Evolutionary conservation across 176 grass and related monocot species (phyloP), one percentile per base, ranked within the genome.

Genomic region (Phoenix dactylifera): DNA sequence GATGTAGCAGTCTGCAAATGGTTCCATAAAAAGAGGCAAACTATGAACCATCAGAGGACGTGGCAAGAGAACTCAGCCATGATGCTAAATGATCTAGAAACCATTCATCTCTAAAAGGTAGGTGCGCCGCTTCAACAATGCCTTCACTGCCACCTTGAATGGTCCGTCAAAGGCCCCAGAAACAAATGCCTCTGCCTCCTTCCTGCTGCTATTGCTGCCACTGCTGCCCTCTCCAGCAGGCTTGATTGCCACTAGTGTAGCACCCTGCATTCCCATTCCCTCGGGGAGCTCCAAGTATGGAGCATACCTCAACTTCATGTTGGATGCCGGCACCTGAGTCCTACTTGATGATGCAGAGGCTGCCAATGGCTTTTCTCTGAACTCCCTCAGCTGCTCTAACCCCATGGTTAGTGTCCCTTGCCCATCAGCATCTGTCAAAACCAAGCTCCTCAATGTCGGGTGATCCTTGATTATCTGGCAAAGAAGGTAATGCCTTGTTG

Each of bases 261-360:
- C 57, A 16, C 57, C 57, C 25, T 59, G 57, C 57, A 59, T 59
- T 16, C 23, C 57, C 57, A 59, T 26, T 6, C 57, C 57, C 57
- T 59, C 25, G 5, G 57, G 57, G 15, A 59, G 57, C 57, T 59
- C 57, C 57, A 59, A 59, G 57, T 59, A 59, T 26, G 57, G 57
- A 24, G 57, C 57, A 59, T 59, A 59, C 26, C 57, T 59, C 24
- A 59, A 16, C 57, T 59, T 59, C 57, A 59, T 59, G 24, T 18
- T 59, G 24, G 57, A 59, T 1, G 57, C 57, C 1, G 57, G 57
- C 9, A 59, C 23, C 16, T 59, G 57, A 26, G 57, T 59, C 24
- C 57, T 59, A 6, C 5, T 30, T n/a, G 57, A 59, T 3, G 57
- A 59, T 26, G 57, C 57, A 6, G 57, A 59, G 24, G 57, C 57